Evolutionary conservation across 2,329 filamentous ascomycete species (phyloP).

Genomic region (Neopestalotiopsis sp.): DNA sequence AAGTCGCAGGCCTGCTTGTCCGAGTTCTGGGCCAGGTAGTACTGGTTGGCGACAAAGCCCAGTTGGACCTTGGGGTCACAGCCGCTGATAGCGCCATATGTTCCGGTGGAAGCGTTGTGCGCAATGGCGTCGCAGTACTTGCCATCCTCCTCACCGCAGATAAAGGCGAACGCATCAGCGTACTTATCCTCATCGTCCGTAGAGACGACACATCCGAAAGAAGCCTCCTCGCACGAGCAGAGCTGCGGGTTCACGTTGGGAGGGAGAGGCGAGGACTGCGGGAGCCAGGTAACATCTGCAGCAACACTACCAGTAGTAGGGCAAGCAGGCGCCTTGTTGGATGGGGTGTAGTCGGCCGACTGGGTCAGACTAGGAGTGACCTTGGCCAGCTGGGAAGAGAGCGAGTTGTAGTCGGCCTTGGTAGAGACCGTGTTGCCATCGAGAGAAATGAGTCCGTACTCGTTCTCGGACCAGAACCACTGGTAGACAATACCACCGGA

Average conservation of each 20-base stretch:
- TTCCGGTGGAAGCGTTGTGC: conserved; percentile 68
- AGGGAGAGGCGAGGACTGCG: conserved; percentile 70
- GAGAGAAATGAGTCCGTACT: conserved; percentile 80
- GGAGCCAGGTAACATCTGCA: conserved; percentile 69
- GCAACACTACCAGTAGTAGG: conserved; percentile 60
- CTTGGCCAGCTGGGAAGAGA: conserved; percentile 72
- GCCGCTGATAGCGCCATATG: conserved; percentile 80
- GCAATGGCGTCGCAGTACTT: conserved; percentile 70
- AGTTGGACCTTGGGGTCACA: conserved; percentile 75
- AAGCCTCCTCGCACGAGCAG: conserved; percentile 84
- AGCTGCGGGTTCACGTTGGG: conserved; percentile 79
- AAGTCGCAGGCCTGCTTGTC: conserved; percentile 71
- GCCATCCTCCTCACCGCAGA: conserved; percentile 64
- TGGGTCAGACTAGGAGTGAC: conserved; percentile 70
- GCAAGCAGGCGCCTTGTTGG: conserved; percentile 75
- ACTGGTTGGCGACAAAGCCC: conserved; percentile 74
- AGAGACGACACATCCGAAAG: conserved; percentile 72
- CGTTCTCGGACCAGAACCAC: conserved; percentile 91
- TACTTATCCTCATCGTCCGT: conserved; percentile 60
- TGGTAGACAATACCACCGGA: conserved; percentile 98
- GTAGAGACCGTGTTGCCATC: conserved; percentile 64
- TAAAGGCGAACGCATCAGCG: conserved; percentile 72
- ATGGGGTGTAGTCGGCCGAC: conserved; percentile 72
- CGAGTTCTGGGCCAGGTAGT: conserved; percentile 62
- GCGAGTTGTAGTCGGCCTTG: conserved; percentile 75